phyloP scores from a whole-genome alignment of 139 green algal genomes.

The Micractinium conductrix region DNA sequence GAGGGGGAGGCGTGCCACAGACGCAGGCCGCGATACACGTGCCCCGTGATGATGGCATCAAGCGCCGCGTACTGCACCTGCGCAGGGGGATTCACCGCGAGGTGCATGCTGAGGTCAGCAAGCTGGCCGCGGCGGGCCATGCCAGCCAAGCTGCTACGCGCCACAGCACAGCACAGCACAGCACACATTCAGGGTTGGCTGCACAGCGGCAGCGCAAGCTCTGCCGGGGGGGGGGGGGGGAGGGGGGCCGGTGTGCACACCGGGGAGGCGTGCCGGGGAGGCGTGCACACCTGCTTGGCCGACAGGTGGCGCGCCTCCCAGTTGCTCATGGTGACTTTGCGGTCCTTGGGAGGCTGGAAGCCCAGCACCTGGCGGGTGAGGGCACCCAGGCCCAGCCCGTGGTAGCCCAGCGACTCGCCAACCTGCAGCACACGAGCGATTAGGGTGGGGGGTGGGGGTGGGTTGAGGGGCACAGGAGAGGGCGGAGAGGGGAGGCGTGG shows the following conservation, averaged over 20 bases:
- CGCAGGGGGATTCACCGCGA: background rate
- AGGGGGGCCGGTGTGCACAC: background rate
- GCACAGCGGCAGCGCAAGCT: background rate
- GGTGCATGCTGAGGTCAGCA: background rate
- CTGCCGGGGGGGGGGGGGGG: no score
- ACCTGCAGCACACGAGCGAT: constrained; percentile 1
- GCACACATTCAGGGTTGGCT: background rate
- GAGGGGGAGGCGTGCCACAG: constrained; percentile 49
- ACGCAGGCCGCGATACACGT: constrained; percentile 44
- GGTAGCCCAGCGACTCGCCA: constrained; percentile 15
- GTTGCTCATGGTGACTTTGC: constrained; percentile 41
- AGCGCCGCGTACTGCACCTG: constrained; percentile 51
- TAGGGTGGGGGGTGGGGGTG: background rate
- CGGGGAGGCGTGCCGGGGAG: constrained; percentile 25
- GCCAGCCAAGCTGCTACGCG: background rate
- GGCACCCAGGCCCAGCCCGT: constrained; percentile 39
- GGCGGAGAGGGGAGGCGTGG: background rate
- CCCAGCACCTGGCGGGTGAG: constrained; percentile 44
- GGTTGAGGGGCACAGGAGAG: background rate
- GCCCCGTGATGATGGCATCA: constrained; percentile 47
- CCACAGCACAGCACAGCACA: background rate
- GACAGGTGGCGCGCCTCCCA: constrained; percentile 39
- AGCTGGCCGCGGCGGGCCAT: background rate
- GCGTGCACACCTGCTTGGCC: constrained; percentile 32
- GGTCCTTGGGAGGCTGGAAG: constrained; percentile 23